Conservation (phyloP, 2,329 filamentous ascomycete genomes). For the Verticillium isaacii region DNA sequence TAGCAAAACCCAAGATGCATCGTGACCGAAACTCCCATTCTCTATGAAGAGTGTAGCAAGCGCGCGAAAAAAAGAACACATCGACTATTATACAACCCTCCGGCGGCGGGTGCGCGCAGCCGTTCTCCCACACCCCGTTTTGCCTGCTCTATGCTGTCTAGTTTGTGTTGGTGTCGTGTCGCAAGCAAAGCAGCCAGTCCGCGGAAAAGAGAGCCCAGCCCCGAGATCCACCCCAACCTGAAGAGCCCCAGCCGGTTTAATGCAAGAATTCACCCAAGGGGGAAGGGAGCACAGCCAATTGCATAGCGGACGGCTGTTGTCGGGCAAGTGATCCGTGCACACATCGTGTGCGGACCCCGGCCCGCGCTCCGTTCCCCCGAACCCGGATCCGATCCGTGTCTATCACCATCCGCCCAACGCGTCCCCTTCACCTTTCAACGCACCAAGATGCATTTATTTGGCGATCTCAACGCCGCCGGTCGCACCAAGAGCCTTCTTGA, state of each 20-base stretch:
- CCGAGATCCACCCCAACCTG: conserved; percentile 3
- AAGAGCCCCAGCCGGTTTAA: neutral
- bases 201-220: conserved; percentile 10
- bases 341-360: conserved; percentile 2
- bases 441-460: conserved; percentile 27
- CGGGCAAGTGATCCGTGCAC: conserved; percentile 8
- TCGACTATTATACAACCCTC: conserved; percentile 25
- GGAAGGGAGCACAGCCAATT: conserved; percentile 7
- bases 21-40: neutral
- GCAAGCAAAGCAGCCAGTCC: neutral
- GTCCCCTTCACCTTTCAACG: conserved; percentile 2
- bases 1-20: neutral
- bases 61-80: conserved; percentile 10
- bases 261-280: conserved; percentile 6
- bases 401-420: conserved; percentile 2
- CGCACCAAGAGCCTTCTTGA: conserved; percentile 56
- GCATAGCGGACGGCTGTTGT: neutral
- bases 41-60: neutral
- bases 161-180: conserved; percentile 9
- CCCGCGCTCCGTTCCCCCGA: conserved; percentile 1
- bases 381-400: neutral
- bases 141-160: conserved; percentile 17
- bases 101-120: conserved; percentile 4
- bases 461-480: conserved; percentile 71
- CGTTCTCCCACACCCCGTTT: conserved; percentile 13